Evolutionary conservation across 345 rosid genomes (phyloP).

Genomic region (Populus ilicifolia): DNA sequence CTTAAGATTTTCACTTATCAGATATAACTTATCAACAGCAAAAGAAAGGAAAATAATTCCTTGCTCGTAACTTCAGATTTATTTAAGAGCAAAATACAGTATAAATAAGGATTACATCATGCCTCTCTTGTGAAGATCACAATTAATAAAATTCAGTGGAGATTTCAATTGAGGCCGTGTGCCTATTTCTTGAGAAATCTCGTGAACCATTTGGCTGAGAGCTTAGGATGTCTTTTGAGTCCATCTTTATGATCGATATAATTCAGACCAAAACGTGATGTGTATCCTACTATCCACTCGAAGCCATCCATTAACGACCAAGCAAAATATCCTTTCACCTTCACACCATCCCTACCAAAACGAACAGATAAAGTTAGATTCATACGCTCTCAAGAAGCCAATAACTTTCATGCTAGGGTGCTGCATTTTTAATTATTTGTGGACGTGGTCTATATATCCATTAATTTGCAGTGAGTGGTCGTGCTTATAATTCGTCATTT

Average conservation of each 20-base stretch:
- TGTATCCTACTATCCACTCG: slow-evolving; percentile 1
- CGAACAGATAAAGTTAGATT: neutral
- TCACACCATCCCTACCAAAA: neutral
- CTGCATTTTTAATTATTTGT: neutral
- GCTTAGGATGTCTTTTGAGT: neutral
- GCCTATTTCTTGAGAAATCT: neutral
- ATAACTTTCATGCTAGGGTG: neutral
- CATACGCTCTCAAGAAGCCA: neutral
- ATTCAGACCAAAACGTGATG: neutral
- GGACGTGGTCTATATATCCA: too few species aligned
- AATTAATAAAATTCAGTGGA: too few species aligned
- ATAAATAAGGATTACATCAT: too few species aligned
- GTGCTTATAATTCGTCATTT: too few species aligned
- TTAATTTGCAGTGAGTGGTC: too few species aligned
- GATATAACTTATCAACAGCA: too few species aligned
- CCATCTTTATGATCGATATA: neutral
- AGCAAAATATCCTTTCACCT: slow-evolving; percentile 12
- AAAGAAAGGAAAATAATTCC: too few species aligned
- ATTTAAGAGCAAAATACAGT: too few species aligned
- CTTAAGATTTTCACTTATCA: neutral
- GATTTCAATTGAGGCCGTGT: too few species aligned
- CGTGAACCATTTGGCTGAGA: neutral
- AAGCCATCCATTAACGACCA: slow-evolving; percentile 16
- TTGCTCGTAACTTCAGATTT: too few species aligned
- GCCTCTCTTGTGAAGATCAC: too few species aligned